Percentiles rank a stretch among this genome's conserved stretches.
Conservation (phyloP, 768 basidiomycete species). For the Hortiboletus campestris region DNA sequence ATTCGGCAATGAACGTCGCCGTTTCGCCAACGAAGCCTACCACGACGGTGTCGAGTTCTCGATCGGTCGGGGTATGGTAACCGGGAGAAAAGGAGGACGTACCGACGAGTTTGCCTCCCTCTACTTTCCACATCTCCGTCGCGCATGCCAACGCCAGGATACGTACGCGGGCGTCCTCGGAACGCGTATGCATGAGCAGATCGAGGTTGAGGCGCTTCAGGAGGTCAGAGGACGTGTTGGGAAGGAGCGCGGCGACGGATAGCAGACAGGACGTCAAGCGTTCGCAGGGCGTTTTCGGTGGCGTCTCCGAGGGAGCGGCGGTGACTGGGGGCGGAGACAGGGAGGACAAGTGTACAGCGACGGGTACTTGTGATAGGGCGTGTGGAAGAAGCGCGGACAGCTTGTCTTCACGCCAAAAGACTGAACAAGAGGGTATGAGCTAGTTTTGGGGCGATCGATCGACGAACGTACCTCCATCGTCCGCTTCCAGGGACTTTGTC, state of each 20-base stretch:
- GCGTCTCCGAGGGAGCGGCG: neutral
- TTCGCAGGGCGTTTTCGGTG: constrained; percentile 4
- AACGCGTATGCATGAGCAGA: constrained; percentile 85
- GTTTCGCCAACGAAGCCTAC: constrained; percentile 79
- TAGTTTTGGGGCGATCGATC: neutral
- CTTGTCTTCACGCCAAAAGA: constrained; percentile 88
- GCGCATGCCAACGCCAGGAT: constrained; percentile 68
- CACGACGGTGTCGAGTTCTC: neutral
- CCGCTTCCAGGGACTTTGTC: constrained; percentile 66
- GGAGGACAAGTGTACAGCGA: constrained; percentile 37
- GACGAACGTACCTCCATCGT: constrained; percentile 69
- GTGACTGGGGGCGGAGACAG: neutral
- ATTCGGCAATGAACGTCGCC: constrained; percentile 83
- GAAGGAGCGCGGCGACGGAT: constrained; percentile 16
- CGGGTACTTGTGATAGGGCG: constrained; percentile 64
- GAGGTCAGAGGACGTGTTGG: constrained; percentile 31
- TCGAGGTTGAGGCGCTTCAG: constrained; percentile 82
- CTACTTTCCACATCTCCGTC: constrained; percentile 70
- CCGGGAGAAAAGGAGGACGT: constrained; percentile 24
- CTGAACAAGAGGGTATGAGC: constrained; percentile 39
- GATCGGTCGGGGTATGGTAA: neutral
- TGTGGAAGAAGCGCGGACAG: constrained; percentile 58
- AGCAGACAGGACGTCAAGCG: constrained; percentile 18
- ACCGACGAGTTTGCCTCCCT: constrained; percentile 77
- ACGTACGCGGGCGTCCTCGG: constrained; percentile 70